phyloP scores from a whole-genome alignment of 306 rosid species.

The Vigna mungo region DNA sequence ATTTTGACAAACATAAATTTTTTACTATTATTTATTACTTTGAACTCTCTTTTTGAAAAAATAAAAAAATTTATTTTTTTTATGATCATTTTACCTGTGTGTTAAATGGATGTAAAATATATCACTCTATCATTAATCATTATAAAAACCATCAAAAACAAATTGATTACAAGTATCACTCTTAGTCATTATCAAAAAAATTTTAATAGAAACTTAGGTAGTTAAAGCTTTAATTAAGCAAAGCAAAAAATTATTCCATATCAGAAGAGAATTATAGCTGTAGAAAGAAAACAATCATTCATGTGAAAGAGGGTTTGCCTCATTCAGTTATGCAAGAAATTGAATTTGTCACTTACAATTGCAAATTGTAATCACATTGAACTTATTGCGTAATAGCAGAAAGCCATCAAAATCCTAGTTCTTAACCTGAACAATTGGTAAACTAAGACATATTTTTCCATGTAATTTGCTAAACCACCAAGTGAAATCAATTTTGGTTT shows the following conservation, averaged over 20 bases:
- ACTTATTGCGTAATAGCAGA: not conserved
- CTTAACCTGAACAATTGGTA: not conserved
- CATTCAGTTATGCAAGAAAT: not conserved
- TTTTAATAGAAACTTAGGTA: too few species aligned
- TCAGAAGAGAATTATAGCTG: not conserved
- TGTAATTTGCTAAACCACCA: constrained; percentile 36
- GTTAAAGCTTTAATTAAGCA: too few species aligned
- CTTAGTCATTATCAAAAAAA: too few species aligned
- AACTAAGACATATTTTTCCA: not conserved
- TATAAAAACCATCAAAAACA: too few species aligned
- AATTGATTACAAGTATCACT: too few species aligned
- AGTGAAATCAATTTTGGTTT: constrained; percentile 51
- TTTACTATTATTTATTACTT: too few species aligned
- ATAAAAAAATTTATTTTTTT: too few species aligned
- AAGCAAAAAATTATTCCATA: not conserved
- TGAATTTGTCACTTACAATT: not conserved
- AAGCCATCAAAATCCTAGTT: constrained; percentile 9
- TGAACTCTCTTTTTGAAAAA: too few species aligned
- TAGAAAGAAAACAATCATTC: not conserved
- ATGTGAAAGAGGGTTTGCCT: not conserved
- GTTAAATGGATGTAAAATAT: too few species aligned
- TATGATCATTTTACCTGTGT: too few species aligned
- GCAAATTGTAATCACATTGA: constrained; percentile 11
- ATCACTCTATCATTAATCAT: too few species aligned
- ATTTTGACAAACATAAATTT: too few species aligned